Evolutionary conservation across 805 yeast genomes (phyloP).

Genomic region (Helenozyma rhizophorensis): DNA sequence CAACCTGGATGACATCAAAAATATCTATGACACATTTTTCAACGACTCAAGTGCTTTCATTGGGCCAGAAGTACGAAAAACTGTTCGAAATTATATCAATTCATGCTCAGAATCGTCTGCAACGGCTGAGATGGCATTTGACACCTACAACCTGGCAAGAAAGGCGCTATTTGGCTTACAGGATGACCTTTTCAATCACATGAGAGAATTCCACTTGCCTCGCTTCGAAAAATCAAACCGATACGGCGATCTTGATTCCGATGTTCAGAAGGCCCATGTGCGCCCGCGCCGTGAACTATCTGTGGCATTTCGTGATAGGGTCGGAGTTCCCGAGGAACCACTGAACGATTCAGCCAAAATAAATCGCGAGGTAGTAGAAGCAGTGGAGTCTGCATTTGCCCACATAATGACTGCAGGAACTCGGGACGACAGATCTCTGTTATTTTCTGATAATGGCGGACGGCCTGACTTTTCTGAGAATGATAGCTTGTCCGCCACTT

Average conservation of each 20-base stretch:
- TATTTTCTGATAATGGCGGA: not conserved
- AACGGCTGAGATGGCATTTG: too few species aligned
- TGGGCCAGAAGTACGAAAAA: not conserved
- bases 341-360: too few species aligned
- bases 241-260: constrained; percentile 11
- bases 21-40: constrained; percentile 45
- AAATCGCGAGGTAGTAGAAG: constrained; percentile 37
- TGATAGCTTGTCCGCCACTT: constrained; percentile 21
- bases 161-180: constrained; percentile 59
- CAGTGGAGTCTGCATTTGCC: constrained; percentile 65
- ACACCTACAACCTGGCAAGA: constrained; percentile 51
- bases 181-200: constrained; percentile 41
- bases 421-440: too few species aligned
- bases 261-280: not conserved
- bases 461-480: constrained; percentile 2
- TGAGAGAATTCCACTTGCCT: constrained; percentile 52
- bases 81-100: constrained; percentile 6
- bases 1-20: constrained; percentile 49
- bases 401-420: constrained; percentile 53
- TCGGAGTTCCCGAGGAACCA: too few species aligned
- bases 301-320: too few species aligned
- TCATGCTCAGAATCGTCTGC: too few species aligned
- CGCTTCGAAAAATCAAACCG: constrained; percentile 54
- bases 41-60: constrained; percentile 9
- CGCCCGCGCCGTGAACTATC: constrained; percentile 1